These are phyloP conservation scores for Gynochthodes officinalis DNA, from an alignment of 257 asterid genomes.

Conservation along the genomic window DNA sequence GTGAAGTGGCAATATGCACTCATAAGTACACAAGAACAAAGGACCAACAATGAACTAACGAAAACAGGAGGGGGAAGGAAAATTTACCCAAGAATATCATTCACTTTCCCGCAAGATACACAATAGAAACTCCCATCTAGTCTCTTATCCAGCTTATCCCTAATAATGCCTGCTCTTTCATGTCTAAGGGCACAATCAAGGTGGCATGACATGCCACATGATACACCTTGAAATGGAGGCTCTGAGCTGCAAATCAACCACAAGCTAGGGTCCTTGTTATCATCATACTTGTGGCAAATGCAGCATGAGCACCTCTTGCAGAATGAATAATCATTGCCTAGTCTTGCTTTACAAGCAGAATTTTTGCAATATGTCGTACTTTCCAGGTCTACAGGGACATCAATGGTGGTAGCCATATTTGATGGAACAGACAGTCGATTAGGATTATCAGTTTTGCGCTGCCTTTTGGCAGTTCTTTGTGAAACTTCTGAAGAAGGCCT, in stretches of 20 bases:
- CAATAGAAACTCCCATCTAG: slow-evolving; percentile 86
- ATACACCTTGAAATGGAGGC: slow-evolving; percentile 62
- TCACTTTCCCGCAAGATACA: slow-evolving; percentile 78
- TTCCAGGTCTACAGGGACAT: slow-evolving; percentile 32
- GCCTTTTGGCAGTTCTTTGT: slow-evolving; percentile 67
- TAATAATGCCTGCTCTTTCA: slow-evolving; percentile 62
- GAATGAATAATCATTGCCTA: slow-evolving; percentile 43
- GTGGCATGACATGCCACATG: slow-evolving; percentile 96
- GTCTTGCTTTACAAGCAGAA: slow-evolving; percentile 82
- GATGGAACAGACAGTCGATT: slow-evolving; percentile 32
- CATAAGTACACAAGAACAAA: neutral
- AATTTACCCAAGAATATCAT: slow-evolving; percentile 75
- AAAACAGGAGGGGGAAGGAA: slow-evolving; percentile 15
- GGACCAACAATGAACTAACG: neutral
- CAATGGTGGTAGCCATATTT: slow-evolving; percentile 24
- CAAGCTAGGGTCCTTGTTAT: slow-evolving; percentile 91
- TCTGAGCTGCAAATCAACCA: slow-evolving; percentile 91
- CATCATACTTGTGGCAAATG: slow-evolving; percentile 79
- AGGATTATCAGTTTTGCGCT: slow-evolving; percentile 54
- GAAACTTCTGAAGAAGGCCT: slow-evolving; percentile 39
- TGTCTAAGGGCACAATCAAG: slow-evolving; percentile 84
- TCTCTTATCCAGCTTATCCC: slow-evolving; percentile 47
- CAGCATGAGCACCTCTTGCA: slow-evolving; percentile 98
- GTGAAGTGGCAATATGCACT: neutral
- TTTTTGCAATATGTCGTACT: slow-evolving; percentile 56